Base-by-base conservation (phyloP, 352 stramenopile species). In the Elongisporangium prolatum region DNA sequence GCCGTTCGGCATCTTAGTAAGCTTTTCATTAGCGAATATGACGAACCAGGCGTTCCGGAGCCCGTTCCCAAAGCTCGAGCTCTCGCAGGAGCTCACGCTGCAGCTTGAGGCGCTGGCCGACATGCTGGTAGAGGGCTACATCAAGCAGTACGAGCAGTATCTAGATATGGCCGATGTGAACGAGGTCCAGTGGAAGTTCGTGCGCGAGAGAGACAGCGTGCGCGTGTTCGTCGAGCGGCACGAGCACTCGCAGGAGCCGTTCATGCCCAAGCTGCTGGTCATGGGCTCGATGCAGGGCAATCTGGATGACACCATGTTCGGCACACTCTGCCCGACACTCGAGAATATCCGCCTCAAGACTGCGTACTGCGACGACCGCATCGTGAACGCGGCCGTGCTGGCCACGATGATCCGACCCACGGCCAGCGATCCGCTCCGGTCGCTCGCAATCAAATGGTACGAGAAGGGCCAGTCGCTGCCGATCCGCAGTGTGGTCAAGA, bases 271-370 rank as follows among this genome's bases (percentile, higher is more conserved):
- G 44, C 24, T 78, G 20, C 59, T 72, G n/a, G 69, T 71, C 20
- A 53, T 65, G 8, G 72, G 72, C 9, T 71, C 66, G 3, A 64
- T 81, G 34, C 52, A 65, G 24, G 72, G 72, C 37, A 64, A 66
- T 8, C 56, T 82, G 37, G 65, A 82, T 40, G 72, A 79, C 52
- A 60, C 65, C 48, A 68, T 77, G 49, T 77, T 75, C 54, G 72
- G 69, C 55, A 65, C 68, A 18, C 24, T 71, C 13, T 69, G 57
- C 34, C 68, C 67, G 22, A 71, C 58, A 16, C 51, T 71, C 17
- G 69, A 68, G n/a, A 62, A 56, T 21, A 74, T 79, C 67, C 67
- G 64, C 13, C 56, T 71, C 57, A 75, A 77, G 37, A 67, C 70
- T 20, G 67, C 65, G 21, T 79, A 75, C 60, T 59, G 70, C 50